A percentile compares a stretch with the other conserved stretches of the same genome.
Evolutionary conservation across 106 monocot species (phyloP).

Genomic region (Platanthera zijinensis): DNA sequence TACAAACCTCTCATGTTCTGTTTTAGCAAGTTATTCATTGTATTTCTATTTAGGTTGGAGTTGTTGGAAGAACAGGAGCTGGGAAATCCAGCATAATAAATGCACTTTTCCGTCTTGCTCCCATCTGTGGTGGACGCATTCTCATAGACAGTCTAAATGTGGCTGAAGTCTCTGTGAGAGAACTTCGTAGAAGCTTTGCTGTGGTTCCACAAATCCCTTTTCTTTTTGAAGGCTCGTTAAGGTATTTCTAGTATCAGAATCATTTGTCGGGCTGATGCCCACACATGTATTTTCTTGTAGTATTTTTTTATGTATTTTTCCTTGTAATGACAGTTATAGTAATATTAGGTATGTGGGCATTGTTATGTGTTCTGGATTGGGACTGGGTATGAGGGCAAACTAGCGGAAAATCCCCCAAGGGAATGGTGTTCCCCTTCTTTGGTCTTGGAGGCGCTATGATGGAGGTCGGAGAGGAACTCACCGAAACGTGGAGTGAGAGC

Average conservation of each 20-base stretch:
- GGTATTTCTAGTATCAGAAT: constrained; percentile 27
- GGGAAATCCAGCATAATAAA: constrained; percentile 93
- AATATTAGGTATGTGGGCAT: no score
- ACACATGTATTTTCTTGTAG: no score
- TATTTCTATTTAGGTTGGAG: constrained; percentile 58
- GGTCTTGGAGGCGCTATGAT: no score
- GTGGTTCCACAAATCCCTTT: constrained; percentile 97
- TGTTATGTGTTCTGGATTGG: no score
- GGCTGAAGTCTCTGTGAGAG: constrained; percentile 49
- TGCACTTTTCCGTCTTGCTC: constrained; percentile 87
- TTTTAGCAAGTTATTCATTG: not conserved
- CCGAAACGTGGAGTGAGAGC: no score
- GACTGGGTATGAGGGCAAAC: no score
- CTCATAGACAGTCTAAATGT: constrained; percentile 73
- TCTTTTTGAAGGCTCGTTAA: constrained; percentile 82
- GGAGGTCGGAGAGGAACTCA: no score
- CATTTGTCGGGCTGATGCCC: not conserved
- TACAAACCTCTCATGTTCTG: not conserved
- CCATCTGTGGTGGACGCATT: constrained; percentile 64
- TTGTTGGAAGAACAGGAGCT: constrained; percentile 95
- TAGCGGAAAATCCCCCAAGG: no score
- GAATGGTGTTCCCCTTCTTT: no score
- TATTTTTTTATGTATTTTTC: no score
- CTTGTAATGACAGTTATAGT: no score
- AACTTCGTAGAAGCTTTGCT: constrained; percentile 67